Evolutionary conservation across 2,329 filamentous ascomycete genomes (phyloP).

Genomic region (Lecanoromycetidae sp.): DNA sequence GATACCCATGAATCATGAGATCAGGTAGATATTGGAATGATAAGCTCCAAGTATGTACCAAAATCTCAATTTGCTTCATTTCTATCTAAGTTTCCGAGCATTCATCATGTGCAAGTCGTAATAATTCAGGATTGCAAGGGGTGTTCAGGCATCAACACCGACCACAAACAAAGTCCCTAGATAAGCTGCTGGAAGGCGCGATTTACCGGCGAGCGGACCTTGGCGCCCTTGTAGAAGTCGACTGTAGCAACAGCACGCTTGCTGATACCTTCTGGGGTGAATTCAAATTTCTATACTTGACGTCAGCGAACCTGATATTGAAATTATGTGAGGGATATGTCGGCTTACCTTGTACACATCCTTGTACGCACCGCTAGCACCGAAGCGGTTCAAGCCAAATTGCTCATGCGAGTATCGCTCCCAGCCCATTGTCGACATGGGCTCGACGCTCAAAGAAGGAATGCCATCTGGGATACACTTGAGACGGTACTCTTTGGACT

Average conservation of each 20-base stretch:
- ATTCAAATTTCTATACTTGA: conserved; percentile 78
- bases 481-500: conserved; percentile 89
- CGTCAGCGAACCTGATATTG: conserved; percentile 28
- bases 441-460: conserved; percentile 85
- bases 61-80: background rate
- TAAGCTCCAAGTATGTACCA: too few species aligned
- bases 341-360: conserved; percentile 76
- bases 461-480: conserved; percentile 88
- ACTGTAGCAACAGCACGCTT: conserved; percentile 88
- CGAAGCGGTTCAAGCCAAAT: conserved; percentile 98
- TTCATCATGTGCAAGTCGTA: background rate
- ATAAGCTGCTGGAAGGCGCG: conserved; percentile 95
- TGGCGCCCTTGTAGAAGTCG: conserved; percentile 94
- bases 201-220: conserved; percentile 90
- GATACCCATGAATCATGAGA: too few species aligned
- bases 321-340: background rate
- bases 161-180: conserved; percentile 36
- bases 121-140: background rate
- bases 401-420: conserved; percentile 99
- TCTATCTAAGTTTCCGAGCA: conserved; percentile 2
- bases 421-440: conserved; percentile 96
- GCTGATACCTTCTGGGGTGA: conserved; percentile 90
- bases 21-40: too few species aligned
- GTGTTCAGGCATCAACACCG: background rate
- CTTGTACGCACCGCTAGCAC: conserved; percentile 94